phyloP scores from a whole-genome alignment of 2,329 filamentous ascomycete species.

The Fusarium udum region DNA sequence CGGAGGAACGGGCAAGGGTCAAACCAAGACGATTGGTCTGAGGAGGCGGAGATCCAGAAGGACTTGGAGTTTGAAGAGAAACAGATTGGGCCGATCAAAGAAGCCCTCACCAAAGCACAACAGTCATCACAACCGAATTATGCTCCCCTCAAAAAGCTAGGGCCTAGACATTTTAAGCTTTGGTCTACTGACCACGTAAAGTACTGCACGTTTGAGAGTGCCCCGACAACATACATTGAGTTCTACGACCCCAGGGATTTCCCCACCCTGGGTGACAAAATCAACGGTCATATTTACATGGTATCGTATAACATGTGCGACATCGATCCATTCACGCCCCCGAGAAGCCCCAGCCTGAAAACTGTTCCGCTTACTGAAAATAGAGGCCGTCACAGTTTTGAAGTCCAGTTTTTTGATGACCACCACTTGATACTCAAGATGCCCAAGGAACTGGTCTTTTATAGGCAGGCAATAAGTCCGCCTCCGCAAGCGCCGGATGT shows the following conservation, averaged over 20 bases:
- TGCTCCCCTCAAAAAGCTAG: not conserved
- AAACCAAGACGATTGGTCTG: not conserved
- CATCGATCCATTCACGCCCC: too few relatives aligned
- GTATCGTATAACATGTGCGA: too few relatives aligned
- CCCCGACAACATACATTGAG: too few relatives aligned
- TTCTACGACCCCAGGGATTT: too few relatives aligned
- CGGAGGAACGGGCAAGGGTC: not conserved
- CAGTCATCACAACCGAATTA: not conserved
- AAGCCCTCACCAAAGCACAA: not conserved
- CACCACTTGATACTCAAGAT: not conserved
- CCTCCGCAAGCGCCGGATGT: not conserved
- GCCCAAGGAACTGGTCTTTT: not conserved
- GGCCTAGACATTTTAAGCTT: not conserved
- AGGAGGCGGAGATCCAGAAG: not conserved
- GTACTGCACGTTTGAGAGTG: not conserved
- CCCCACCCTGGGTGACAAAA: too few relatives aligned
- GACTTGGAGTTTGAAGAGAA: not conserved
- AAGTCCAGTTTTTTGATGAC: not conserved
- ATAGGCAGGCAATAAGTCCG: fast-evolving
- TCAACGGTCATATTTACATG: too few relatives aligned
- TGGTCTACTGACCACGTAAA: not conserved
- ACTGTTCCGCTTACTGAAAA: too few relatives aligned
- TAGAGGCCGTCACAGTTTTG: not conserved
- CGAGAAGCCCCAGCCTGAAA: too few relatives aligned
- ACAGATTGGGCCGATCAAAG: not conserved